Base-by-base conservation (phyloP, 2,329 filamentous ascomycete species). In the Bipolaris sorokiniana region DNA sequence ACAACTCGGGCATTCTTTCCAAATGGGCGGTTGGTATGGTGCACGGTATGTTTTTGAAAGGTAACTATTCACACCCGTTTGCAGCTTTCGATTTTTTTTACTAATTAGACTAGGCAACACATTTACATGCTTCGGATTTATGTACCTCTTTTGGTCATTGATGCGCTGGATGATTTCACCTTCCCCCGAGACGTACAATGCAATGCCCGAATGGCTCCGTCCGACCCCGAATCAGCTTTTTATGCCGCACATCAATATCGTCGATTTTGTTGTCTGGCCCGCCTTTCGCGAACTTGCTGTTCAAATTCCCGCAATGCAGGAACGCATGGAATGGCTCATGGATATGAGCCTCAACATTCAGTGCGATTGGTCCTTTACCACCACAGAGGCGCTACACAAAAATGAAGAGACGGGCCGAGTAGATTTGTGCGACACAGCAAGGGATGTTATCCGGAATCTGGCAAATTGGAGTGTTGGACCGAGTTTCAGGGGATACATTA, bases 81-180 rank as follows among this genome's bases (percentile, higher is more conserved):
- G 3, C 16, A 36, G 13, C 15, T 40, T 28, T 15, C 7, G 0
- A 28, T 28, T 3, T 9, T 10, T 10, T 9, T 36, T 33, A 9
- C 40, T 61, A 7, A 61, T 26, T 7, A 28, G 16, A 13, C 3
- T 3, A 69, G 65, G 65, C 15, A 62, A 67, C 42, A 56, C 64
- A 13, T 69, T 68, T 13, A 68, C 67, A n/a, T 65, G 65, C 48
- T 65, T 67, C 23, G 63, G 62, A 20, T 66, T 52, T 26, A 69
- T 69, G 65, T 63, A 69, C 34, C 11, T 63, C 0, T 64, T 63
- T 47, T 69, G 67, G 67, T 67, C 58, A 23, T 48, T 69, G 0
- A 67, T 64, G 62, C 56, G 67, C 31, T 69, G 67, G 67, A 68
- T 69, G 65, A 64, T 69, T 15, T 68, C 55, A 0, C 67, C 67